Conservation (phyloP, 2,329 filamentous ascomycete genomes). For the Diaporthe sp. region DNA sequence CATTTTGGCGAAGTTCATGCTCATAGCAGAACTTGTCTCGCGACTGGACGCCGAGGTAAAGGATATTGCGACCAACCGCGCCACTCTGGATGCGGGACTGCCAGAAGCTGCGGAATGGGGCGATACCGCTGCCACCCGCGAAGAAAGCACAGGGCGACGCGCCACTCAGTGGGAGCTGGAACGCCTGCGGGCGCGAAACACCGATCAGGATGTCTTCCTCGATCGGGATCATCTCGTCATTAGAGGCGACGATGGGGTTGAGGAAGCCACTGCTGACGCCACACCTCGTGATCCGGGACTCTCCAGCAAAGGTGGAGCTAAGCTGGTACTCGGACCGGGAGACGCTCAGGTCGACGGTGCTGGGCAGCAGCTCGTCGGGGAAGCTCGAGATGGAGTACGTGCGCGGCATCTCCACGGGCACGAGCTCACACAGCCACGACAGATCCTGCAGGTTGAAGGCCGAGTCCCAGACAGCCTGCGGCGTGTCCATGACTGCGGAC, state of each 20-base stretch:
- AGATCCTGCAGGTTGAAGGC: constrained; percentile 62
- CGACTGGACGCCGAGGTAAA: constrained; percentile 67
- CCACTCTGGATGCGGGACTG: constrained; percentile 58
- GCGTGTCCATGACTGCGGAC: constrained; percentile 62
- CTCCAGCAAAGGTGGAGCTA: constrained; percentile 56
- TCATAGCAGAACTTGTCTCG: constrained; percentile 67
- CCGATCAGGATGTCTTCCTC: constrained; percentile 66
- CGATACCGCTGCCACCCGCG: constrained; percentile 67
- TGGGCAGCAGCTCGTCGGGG: constrained; percentile 64
- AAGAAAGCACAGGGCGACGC: constrained; percentile 67
- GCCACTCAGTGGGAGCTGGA: constrained; percentile 65
- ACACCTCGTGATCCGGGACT: constrained; percentile 52
- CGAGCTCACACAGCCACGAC: constrained; percentile 61
- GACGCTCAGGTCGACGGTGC: constrained; percentile 65
- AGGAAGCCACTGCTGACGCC: constrained; percentile 68
- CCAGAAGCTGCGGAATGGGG: constrained; percentile 69
- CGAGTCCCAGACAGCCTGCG: constrained; percentile 63
- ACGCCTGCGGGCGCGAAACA: constrained; percentile 64
- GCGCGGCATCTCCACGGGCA: constrained; percentile 64
- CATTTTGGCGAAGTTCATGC: constrained; percentile 60
- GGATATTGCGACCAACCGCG: constrained; percentile 60
- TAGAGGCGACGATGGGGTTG: constrained; percentile 60
- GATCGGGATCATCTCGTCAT: constrained; percentile 55
- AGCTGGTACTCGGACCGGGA: constrained; percentile 66
- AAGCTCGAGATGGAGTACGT: constrained; percentile 68